These are phyloP conservation scores for Talaromyces rugulosus DNA, from an alignment of 2,329 filamentous ascomycete species.

Conservation along the genomic window DNA sequence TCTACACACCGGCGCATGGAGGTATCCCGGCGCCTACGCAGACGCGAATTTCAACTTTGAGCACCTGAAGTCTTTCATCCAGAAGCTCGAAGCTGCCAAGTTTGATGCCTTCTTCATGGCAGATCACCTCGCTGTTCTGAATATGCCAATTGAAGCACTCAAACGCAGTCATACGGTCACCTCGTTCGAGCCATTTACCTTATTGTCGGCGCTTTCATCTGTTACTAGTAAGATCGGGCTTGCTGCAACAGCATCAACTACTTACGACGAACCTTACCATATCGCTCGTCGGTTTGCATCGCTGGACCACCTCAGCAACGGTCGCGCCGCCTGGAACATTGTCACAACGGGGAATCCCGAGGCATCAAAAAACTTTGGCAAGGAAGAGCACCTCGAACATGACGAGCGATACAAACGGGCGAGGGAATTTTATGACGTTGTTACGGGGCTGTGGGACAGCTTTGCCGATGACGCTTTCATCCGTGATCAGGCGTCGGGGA, in stretches of 20 bases:
- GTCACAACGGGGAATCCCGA: slow-evolving; percentile 53
- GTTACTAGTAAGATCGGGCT: slow-evolving; percentile 50
- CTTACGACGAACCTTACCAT: slow-evolving; percentile 51
- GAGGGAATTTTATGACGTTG: slow-evolving; percentile 51
- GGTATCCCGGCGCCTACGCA: slow-evolving; percentile 52
- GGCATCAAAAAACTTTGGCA: slow-evolving; percentile 50
- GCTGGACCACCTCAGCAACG: slow-evolving; percentile 48
- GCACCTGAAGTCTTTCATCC: slow-evolving; percentile 51
- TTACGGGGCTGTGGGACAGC: slow-evolving; percentile 52
- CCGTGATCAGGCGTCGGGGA: slow-evolving; percentile 45
- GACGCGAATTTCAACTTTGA: slow-evolving; percentile 57
- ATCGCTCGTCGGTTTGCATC: slow-evolving; percentile 51
- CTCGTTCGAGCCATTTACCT: slow-evolving; percentile 54
- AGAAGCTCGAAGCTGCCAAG: slow-evolving; percentile 51
- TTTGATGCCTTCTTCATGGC: slow-evolving; percentile 58
- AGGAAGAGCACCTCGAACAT: slow-evolving; percentile 49
- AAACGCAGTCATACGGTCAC: slow-evolving; percentile 56
- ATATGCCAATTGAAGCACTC: slow-evolving; percentile 55
- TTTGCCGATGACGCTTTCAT: slow-evolving; percentile 55
- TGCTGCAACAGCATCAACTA: slow-evolving; percentile 51
- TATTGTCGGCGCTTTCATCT: slow-evolving; percentile 47
- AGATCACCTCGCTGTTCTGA: slow-evolving; percentile 52
- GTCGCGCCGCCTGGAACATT: slow-evolving; percentile 53
- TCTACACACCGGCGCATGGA: slow-evolving; percentile 55
- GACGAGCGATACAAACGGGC: slow-evolving; percentile 49